phyloP scores from a whole-genome alignment of 1,284 basidiomycete species.

The Ustilago trichophora region DNA sequence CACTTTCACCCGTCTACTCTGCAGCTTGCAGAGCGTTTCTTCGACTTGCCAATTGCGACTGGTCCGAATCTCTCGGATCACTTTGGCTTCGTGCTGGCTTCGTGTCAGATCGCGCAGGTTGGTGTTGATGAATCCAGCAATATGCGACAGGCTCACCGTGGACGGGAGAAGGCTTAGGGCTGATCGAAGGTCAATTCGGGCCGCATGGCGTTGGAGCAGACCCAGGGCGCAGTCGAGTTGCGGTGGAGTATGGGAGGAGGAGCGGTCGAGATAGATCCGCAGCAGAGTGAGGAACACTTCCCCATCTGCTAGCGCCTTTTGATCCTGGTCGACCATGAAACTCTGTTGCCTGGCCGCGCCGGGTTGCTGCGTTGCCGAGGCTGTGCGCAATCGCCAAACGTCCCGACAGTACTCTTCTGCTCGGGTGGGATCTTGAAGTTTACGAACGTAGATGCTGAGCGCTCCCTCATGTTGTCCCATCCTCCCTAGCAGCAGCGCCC shows the following conservation, averaged over 20 bases:
- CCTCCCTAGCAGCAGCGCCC: conserved; percentile 87
- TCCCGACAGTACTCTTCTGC: conserved; percentile 76
- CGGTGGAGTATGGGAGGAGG: conserved; percentile 64
- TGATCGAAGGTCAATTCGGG: conserved; percentile 79
- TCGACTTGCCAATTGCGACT: conserved; percentile 79
- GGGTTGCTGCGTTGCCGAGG: too few relatives aligned
- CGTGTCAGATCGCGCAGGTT: conserved; percentile 43
- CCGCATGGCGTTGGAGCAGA: conserved; percentile 83
- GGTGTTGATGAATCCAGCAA: conserved; percentile 73
- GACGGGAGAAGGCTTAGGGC: conserved; percentile 87
- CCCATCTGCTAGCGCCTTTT: conserved; percentile 31
- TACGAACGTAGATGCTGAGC: conserved; percentile 89
- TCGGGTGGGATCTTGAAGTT: conserved; percentile 79
- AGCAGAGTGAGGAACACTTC: conserved; percentile 84
- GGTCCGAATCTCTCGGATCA: conserved; percentile 76
- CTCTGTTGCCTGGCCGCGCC: conserved; percentile 41
- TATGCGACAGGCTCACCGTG: conserved; percentile 80
- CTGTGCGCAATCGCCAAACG: conserved; percentile 43
- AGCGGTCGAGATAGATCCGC: conserved; percentile 80
- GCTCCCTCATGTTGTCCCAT: conserved; percentile 91
- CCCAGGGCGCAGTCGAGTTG: conserved; percentile 76
- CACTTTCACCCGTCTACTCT: conserved; percentile 83
- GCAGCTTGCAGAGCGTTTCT: conserved; percentile 76
- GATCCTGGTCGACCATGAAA: conserved; percentile 31
- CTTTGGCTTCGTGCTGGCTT: conserved; percentile 25